These are phyloP conservation scores for Pseudoneurospora amorphoporcata DNA, from an alignment of 495 filamentous ascomycete species.

Conservation along the genomic window DNA sequence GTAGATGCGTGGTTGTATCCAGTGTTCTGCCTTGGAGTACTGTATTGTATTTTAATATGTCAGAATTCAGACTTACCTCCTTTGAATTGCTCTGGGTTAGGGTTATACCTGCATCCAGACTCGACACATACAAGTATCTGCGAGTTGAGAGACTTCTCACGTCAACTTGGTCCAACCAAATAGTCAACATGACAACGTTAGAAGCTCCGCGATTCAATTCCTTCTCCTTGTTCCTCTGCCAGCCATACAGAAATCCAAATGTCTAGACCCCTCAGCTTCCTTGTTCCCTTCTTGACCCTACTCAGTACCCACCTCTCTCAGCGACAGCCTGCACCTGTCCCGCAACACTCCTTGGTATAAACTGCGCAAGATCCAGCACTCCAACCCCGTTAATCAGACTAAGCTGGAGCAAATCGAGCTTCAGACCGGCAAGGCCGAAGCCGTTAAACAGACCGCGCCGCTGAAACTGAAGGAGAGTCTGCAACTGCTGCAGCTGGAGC, in stretches of 20 bases:
- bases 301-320: conserved; percentile 20
- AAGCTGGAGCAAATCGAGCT: conserved; percentile 29
- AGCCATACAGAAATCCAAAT: background rate
- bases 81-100: background rate
- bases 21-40: background rate
- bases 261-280: background rate
- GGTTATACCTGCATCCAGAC: background rate
- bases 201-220: background rate
- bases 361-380: conserved; percentile 25
- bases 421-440: conserved; percentile 32
- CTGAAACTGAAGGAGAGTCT: conserved; percentile 30
- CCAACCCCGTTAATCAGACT: conserved; percentile 29
- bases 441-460: conserved; percentile 33
- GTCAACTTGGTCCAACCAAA: background rate
- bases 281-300: background rate
- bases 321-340: conserved; percentile 31
- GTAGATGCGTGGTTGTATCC: background rate
- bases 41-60: too few species aligned
- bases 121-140: background rate
- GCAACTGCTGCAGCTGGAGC: conserved; percentile 35
- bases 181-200: too few species aligned
- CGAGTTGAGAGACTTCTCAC: background rate
- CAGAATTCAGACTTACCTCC: background rate
- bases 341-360: conserved; percentile 26
- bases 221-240: background rate